Evolutionary conservation across 176 grass and related monocot species (phyloP), one percentile per base, ranked within the genome.

Genomic region (Olyra latifolia): DNA sequence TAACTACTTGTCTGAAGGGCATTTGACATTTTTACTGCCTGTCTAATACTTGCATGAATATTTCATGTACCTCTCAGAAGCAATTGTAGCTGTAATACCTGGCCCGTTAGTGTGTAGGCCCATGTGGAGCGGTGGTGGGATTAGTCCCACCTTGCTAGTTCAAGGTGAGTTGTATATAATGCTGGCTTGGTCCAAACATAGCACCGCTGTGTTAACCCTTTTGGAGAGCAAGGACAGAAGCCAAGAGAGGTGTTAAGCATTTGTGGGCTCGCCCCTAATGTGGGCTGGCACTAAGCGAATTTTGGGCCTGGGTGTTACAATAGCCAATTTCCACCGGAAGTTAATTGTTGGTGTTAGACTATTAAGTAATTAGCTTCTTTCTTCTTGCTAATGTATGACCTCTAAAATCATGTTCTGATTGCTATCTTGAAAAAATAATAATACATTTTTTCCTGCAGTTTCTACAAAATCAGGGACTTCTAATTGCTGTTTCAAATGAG

Each of bases 401-500:
- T 32, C 30, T 27, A 53, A 85, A 53, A 65, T 15, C 27, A 47
- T 41, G 0, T 61, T 40, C 69, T 17, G 20, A 1, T 52, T 67
- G 52, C 28, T 64, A 25, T 7, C 4, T 61, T 5, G 17, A 16
- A 24, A 47, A 47, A 39, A 8, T 5, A 13, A 12, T 73, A 83
- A 88, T n/a, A 6, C 10, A 2, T 43, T 60, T 22, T 14, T 74
- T 43, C 72, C 11, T 71, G 68, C 92, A 98, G 95, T 98, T 98
- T 87, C 80, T 98, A 75, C 88, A 89, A 69, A 98, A 98, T 32
- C 89, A 80, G 88, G 95, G 92, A 41, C 86, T 92, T 81, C 69
- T 98, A 72, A 71, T 98, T 61, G 90, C 87, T 32, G 86, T 98
- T 79, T 92, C 95, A 47, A 98, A 89, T 71, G 95, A 94, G 41